Evolutionary conservation across 805 yeast species (phyloP).

Genomic region (Yamadazyma olivae): DNA sequence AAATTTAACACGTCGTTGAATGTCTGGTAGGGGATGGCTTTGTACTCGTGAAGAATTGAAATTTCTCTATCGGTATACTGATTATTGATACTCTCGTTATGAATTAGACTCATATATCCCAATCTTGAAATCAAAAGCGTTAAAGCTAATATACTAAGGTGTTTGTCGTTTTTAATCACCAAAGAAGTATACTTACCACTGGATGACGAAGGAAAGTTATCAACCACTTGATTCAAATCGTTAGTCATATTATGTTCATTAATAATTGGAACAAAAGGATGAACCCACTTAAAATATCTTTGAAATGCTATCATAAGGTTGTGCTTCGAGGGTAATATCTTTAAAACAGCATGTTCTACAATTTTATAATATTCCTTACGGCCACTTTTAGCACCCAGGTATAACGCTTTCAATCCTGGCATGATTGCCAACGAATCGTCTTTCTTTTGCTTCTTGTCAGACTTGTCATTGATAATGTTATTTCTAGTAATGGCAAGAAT

Average conservation of each 20-base stretch:
- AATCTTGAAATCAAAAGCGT: conserved; percentile 28
- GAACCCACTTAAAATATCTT: conserved; percentile 37
- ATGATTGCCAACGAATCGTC: conserved; percentile 8
- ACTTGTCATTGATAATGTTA: conserved; percentile 12
- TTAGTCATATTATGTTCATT: conserved; percentile 24
- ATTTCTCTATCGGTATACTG: conserved; percentile 26
- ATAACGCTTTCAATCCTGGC: conserved; percentile 22
- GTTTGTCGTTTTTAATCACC: conserved; percentile 26
- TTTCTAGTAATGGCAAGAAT: conserved; percentile 26
- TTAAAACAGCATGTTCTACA: conserved; percentile 25
- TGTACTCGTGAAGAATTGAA: conserved; percentile 27
- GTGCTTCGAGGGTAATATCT: conserved; percentile 27
- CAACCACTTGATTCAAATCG: conserved; percentile 25
- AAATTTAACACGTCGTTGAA: conserved; percentile 29
- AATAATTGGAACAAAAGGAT: conserved; percentile 36
- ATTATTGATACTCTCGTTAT: conserved; percentile 26
- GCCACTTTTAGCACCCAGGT: conserved; percentile 14
- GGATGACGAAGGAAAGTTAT: conserved; percentile 17
- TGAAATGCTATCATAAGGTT: conserved; percentile 23
- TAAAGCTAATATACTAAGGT: conserved; percentile 27
- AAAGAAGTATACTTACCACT: conserved; percentile 19
- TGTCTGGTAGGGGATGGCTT: conserved; percentile 22
- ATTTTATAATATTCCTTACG: conserved; percentile 22
- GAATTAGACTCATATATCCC: conserved; percentile 38
- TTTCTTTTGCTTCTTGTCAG: background rate